Conservation (phyloP, 495 filamentous ascomycete genomes). For the Parachaetomium inaequale region DNA sequence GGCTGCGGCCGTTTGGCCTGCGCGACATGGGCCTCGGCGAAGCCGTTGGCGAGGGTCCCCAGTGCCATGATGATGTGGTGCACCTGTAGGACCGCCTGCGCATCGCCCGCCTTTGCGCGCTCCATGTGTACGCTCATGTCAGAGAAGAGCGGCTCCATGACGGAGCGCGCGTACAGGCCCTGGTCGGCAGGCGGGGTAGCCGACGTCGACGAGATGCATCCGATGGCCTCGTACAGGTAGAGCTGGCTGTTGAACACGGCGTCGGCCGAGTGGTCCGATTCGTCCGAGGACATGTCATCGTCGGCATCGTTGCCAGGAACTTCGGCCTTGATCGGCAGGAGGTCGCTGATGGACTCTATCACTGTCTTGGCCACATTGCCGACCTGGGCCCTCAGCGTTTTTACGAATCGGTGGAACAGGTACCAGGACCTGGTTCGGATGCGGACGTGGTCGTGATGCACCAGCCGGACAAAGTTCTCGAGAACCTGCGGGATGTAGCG, state of each 20-base stretch:
- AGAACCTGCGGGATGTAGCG: constrained; percentile 76
- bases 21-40: constrained; percentile 78
- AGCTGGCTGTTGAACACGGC: constrained; percentile 86
- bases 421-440: constrained; percentile 94
- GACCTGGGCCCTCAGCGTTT: constrained; percentile 74
- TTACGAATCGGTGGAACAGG: constrained; percentile 89
- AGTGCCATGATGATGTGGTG: constrained; percentile 97
- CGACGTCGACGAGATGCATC: constrained; percentile 76
- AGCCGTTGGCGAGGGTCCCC: constrained; percentile 84
- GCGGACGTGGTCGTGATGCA: constrained; percentile 79
- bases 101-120: constrained; percentile 72
- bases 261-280: constrained; percentile 81
- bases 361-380: constrained; percentile 86
- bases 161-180: constrained; percentile 74
- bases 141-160: constrained; percentile 78
- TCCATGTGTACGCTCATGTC: constrained; percentile 77
- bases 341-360: constrained; percentile 81
- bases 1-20: constrained; percentile 52
- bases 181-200: constrained; percentile 76
- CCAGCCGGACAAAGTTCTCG: constrained; percentile 86
- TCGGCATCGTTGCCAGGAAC: constrained; percentile 70
- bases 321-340: constrained; percentile 88
- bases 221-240: constrained; percentile 90
- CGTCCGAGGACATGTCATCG: constrained; percentile 90
- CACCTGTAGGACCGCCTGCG: constrained; percentile 77